Evolutionary conservation across 1,284 basidiomycete genomes (phyloP), one percentile per base, ranked within the genome.

Genomic region (Pseudozyma thailandica): DNA sequence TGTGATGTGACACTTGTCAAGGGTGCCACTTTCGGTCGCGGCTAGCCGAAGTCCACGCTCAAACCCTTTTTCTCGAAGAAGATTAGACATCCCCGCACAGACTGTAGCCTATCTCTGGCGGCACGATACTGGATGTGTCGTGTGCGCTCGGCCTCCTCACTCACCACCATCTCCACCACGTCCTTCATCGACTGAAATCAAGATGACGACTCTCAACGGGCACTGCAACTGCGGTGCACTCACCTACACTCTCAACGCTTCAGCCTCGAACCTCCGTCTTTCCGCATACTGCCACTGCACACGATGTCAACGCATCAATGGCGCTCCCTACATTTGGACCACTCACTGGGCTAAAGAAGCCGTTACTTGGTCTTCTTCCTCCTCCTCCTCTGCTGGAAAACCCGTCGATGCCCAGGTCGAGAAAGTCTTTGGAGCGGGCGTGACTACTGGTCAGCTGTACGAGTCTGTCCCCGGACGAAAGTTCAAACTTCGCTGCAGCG

Each of bases 211-310:
- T 18, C 56, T 73, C 16, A 50, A 26, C 13, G 73, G 73, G 23
- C 64, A 75, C 56, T 75, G 72, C 50, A 52, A 52, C 35, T 75
- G 72, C 49, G 72, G 72, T n/a, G 54, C 61, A 45, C 58, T 75
- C 48, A 33, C 47, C 37, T 75, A 57, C 44, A 18, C 30, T 15
- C 52, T 70, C 38, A 52, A 70, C 16, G 66, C 68, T 2, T 26
- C 42, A 3, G 50, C 61, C 20, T 38, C 39, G 41, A 64, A 79
- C 46, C 59, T 77, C 13, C 52, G 55, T 2, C 61, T 79, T 21
- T 60, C 63, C 0, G 69, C 66, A 31, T 78, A 55, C 51, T 79
- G 77, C 47, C 77, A 79, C 60, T 79, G 77, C 60, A 70, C 76
- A 5, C 60, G 61, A 6, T 79, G 77, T 33, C 77, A 79, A 45